These are phyloP conservation scores for Stagonosporopsis tanaceti DNA, from an alignment of 2,329 filamentous ascomycete species.

Conservation along the genomic window DNA sequence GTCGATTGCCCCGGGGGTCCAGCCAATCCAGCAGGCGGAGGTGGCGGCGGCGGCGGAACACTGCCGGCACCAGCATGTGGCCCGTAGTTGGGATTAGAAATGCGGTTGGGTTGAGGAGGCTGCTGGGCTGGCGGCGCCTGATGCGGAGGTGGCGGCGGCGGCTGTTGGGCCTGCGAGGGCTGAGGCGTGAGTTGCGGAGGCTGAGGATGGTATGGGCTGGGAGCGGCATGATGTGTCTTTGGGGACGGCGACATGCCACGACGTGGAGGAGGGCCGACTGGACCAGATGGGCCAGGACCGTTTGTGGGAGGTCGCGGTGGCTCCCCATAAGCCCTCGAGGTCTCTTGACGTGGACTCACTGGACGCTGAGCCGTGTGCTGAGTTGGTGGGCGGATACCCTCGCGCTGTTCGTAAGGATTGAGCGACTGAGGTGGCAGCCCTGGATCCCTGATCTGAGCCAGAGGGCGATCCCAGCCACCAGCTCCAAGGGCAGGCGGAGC, in stretches of 20 bases:
- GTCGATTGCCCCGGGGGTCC: constrained; percentile 62
- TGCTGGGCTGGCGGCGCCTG: constrained; percentile 36
- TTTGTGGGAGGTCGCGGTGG: constrained; percentile 62
- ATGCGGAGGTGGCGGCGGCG: constrained; percentile 42
- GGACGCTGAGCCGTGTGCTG: constrained; percentile 72
- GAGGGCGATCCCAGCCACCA: constrained; percentile 66
- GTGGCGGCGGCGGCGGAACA: constrained; percentile 65
- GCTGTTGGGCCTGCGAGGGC: constrained; percentile 58
- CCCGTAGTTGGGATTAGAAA: constrained; percentile 58
- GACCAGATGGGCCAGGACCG: constrained; percentile 53
- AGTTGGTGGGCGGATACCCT: constrained; percentile 72
- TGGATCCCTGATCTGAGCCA: constrained; percentile 77
- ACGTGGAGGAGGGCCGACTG: constrained; percentile 56
- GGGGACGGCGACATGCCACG: constrained; percentile 66
- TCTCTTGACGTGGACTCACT: constrained; percentile 78
- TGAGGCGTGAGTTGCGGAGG: constrained; percentile 60
- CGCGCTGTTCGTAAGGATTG: constrained; percentile 83
- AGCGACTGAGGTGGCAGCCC: constrained; percentile 72
- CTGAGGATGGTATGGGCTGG: constrained; percentile 58
- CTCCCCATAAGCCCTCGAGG: constrained; percentile 73
- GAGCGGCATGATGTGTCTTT: constrained; percentile 63
- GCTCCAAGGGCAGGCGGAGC: constrained; percentile 64
- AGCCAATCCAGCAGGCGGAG: constrained; percentile 60
- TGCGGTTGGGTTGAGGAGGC: constrained; percentile 54
- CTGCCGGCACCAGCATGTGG: constrained; percentile 49